Conservation (phyloP, 2,329 filamentous ascomycete species). For the Sarocladiaceae sp. region DNA sequence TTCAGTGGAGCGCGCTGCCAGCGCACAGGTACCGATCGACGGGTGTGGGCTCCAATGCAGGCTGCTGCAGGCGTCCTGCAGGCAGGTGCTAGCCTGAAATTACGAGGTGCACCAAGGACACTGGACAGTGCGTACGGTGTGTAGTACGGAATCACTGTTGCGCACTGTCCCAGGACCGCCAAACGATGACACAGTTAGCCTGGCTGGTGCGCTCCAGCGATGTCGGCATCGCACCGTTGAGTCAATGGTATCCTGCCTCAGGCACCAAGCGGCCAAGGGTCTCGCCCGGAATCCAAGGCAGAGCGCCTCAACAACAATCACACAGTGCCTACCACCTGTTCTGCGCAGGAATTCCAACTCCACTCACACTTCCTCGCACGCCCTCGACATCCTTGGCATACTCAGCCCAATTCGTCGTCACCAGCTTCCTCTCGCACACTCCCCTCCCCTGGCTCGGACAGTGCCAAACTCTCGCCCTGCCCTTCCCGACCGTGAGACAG, state of each 20-base stretch:
- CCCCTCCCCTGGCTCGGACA: not conserved
- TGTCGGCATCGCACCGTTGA: not conserved
- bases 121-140: no score
- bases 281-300: no score
- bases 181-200: not conserved
- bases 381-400: slow-evolving; percentile 2
- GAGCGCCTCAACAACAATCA: no score
- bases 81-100: slow-evolving; percentile 6
- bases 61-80: not conserved
- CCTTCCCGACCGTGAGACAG: not conserved
- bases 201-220: not conserved
- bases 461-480: not conserved
- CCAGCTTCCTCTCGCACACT: not conserved
- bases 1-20: not conserved
- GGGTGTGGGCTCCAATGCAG: not conserved
- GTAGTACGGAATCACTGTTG: not conserved
- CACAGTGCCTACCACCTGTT: no score
- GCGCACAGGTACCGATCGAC: slow-evolving; percentile 6
- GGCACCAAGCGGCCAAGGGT: no score
- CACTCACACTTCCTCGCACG: not conserved
- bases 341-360: not conserved
- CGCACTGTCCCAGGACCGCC: no score
- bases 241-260: not conserved
- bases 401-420: slow-evolving; percentile 7
- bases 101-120: not conserved